Percentiles rank a stretch among this genome's conserved stretches.
These are phyloP conservation scores for Lantana camara DNA, from an alignment of 257 asterid species.

Conservation along the genomic window DNA sequence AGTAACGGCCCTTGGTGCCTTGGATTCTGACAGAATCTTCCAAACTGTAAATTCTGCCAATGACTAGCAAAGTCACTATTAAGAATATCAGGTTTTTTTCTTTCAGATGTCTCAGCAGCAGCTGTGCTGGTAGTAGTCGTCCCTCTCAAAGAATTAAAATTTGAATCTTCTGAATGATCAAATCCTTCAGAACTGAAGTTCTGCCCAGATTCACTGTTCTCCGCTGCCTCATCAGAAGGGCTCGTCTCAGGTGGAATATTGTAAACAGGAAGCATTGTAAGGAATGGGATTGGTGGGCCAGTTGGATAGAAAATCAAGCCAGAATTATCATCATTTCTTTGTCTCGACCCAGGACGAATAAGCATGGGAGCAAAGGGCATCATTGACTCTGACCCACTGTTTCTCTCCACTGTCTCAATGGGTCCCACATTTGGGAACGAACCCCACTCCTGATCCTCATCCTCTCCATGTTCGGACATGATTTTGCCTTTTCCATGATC, in stretches of 20 bases:
- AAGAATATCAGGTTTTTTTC: conserved; percentile 74
- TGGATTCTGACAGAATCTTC: conserved; percentile 87
- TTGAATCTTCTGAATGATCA: conserved; percentile 57
- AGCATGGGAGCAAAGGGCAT: conserved; percentile 79
- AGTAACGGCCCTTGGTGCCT: conserved; percentile 50
- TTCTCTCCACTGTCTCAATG: conserved; percentile 73
- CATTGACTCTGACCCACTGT: conserved; percentile 65
- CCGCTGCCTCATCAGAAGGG: conserved; percentile 50
- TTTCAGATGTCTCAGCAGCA: conserved; percentile 50
- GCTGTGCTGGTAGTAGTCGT: conserved; percentile 45
- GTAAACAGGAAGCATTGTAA: conserved; percentile 92
- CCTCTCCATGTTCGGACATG: conserved; percentile 60
- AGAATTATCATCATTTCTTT: conserved; percentile 62
- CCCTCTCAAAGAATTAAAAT: conserved; percentile 48
- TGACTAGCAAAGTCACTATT: conserved; percentile 91
- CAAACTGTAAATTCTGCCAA: conserved; percentile 86
- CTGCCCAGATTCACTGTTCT: conserved; percentile 49
- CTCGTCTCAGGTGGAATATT: conserved; percentile 66
- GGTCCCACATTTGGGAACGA: conserved; percentile 40
- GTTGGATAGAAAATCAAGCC: conserved; percentile 85
- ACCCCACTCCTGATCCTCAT: conserved; percentile 65
- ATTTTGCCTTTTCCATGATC: conserved; percentile 64
- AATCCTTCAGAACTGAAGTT: conserved; percentile 51
- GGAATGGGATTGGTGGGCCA: conserved; percentile 95
- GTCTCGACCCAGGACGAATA: conserved; percentile 65